Evolutionary conservation across 768 basidiomycete genomes (phyloP), one percentile per base, ranked within the genome.

Genomic region (Leccinum longicurvipes): DNA sequence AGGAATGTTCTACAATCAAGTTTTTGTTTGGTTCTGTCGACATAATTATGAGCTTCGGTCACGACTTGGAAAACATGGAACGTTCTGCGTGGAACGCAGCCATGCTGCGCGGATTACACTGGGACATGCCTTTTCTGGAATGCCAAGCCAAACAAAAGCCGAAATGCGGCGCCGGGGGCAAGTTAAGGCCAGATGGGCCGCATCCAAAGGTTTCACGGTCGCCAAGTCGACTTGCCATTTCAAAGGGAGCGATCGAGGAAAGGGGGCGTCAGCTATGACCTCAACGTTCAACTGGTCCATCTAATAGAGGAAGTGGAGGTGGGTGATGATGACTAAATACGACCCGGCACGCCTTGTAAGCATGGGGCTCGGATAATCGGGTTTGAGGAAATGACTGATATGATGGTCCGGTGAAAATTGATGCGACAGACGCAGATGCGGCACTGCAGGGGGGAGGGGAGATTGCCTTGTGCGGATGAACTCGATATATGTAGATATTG

Each of bases 41-140:
- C 31, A 50, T 12, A 59, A 61, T 61, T 64, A 58, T 64, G 50
- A 41, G 14, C 61, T 53, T 53, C 34, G 9, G 51, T 47, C 23
- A 27, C 17, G 27, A 19, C 14, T 28, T 54, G 36, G 50, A 51
- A 46, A 54, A 46, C 39, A 51, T 59, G 57, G 66, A 69, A 67
- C 42, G 55, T 67, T 67, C 66, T 67, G 53, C 51, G 17, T 64
- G 50, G 67, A 69, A 68, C 53, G 31, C 44, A 41, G 34, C 15
- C 31, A 39, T 39, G 60, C 62, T 59, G 62, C 59, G 63, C 47
- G 19, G 49, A 66, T 58, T 62, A 55, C 51, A 58, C n/a, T n/a
- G 11, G 14, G 32, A 60, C 60, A 21, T 61, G 50, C 67, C 55
- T 3, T 44, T 50, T 59, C 53, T 23, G 62, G 67, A 24, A 53